These are phyloP conservation scores for Tarenaya hassleriana DNA, from an alignment of 345 rosid genomes.

Conservation along the genomic window DNA sequence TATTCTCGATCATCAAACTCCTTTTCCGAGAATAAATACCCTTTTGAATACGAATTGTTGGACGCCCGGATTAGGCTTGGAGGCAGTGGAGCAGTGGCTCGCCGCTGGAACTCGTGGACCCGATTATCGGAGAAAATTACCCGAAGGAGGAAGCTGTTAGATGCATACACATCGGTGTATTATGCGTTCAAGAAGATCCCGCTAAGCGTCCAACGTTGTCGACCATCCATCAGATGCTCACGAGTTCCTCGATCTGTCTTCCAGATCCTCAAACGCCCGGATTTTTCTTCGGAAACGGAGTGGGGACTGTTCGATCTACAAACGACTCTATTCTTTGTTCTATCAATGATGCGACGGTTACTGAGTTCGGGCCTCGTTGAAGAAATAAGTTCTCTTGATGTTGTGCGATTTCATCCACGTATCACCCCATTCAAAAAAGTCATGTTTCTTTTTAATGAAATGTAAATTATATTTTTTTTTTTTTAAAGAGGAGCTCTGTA, in stretches of 20 bases:
- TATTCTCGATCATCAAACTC: background rate
- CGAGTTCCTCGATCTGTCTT: constrained; percentile 25
- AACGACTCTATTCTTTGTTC: background rate
- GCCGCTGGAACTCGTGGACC: constrained; percentile 20
- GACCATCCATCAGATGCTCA: constrained; percentile 30
- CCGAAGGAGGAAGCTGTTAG: constrained; percentile 31
- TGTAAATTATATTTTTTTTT: too few relatives aligned
- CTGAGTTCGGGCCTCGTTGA: constrained; percentile 22
- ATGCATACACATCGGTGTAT: constrained; percentile 38
- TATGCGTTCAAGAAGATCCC: constrained; percentile 46
- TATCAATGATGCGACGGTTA: constrained; percentile 14
- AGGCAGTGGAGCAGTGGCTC: constrained; percentile 30
- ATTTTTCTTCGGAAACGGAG: constrained; percentile 4
- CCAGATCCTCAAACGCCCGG: constrained; percentile 22
- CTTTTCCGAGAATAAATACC: background rate
- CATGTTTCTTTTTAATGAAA: too few relatives aligned
- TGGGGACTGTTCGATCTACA: background rate
- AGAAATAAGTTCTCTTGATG: background rate
- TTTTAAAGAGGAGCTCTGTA: too few relatives aligned
- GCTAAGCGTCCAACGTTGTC: constrained; percentile 40
- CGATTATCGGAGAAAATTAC: constrained; percentile 19
- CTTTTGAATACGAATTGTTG: background rate
- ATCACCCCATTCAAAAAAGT: too few relatives aligned
- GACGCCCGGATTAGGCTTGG: constrained; percentile 24
- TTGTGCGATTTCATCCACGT: too few relatives aligned